Evolutionary conservation across 352 stramenopile genomes (phyloP), one percentile per base, ranked within the genome.

Genomic region (Phytophthora quininea): DNA sequence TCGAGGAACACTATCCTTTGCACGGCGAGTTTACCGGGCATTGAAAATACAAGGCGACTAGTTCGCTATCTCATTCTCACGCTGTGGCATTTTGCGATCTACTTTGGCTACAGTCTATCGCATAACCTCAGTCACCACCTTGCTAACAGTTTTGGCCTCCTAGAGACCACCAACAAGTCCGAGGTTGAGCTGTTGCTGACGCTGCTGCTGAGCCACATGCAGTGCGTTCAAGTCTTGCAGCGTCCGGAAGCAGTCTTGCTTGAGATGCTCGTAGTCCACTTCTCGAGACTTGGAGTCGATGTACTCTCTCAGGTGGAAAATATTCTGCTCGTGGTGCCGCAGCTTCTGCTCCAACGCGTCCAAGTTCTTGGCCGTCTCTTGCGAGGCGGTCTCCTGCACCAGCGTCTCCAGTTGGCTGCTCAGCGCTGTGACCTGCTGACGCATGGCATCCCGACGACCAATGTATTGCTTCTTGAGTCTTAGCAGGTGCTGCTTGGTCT

Each of bases 301-400:
- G 58, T 84, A 97, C 52, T 98, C 93, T 64, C 85, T 86, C 29
- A 98, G 59, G 64, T 93, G 88, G 73, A 97, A 97, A 50, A 98
- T 97, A 48, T 93, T 97, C 69, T 97, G 91, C 69, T 97, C 90
- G 67, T 97, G 92, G 64, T 96, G 88, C 9, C 88, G 80, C 59
- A 98, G 69, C 67, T 97, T 97, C 52, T 95, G 84, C 75, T 98
- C 92, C 10, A 98, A 76, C 1, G 86, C 79, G 59, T 95, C 82
- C 45, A 97, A 59, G 35, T 78, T 93, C 59, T 91, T 92, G 43
- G 83, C 81, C 0, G 85, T 93, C 65, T 97, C 86, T 54, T 93
- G 90, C 55, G 84, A 80, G 3, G 74, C 72, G 1, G 77, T 88
- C 63, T 91, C 75, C 14, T 92, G 81, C 58, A 92, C 92, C 56